Conservation (phyloP, 2,329 filamentous ascomycete genomes). For the Pseudopyrenochaeta lycopersici region DNA sequence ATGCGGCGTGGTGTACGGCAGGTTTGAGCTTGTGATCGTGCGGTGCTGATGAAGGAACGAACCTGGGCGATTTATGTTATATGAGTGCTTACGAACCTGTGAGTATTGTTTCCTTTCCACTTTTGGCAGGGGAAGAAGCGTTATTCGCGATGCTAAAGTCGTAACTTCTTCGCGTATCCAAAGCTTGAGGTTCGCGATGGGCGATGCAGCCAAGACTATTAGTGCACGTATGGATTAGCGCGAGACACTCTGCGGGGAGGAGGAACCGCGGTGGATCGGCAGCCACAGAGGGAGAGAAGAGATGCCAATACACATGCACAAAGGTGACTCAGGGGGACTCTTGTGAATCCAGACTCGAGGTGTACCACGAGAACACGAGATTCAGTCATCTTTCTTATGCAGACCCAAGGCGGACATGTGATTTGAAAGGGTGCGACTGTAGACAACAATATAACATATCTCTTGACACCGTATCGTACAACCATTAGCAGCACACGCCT, state of each 20-base stretch:
- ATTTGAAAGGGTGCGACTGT: too few species aligned
- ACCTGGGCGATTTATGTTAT: constrained; percentile 61
- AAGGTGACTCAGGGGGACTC: too few species aligned
- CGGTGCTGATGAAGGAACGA: constrained; percentile 38
- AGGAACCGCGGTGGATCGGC: constrained; percentile 15
- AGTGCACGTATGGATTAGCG: constrained; percentile 10
- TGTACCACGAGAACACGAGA: too few species aligned
- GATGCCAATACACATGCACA: too few species aligned
- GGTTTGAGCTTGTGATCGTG: constrained; percentile 23
- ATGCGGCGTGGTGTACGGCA: constrained; percentile 16
- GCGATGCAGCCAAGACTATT: constrained; percentile 18
- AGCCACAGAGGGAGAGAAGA: too few species aligned
- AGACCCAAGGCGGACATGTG: too few species aligned
- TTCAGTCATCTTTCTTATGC: too few species aligned
- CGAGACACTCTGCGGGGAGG: constrained; percentile 13
- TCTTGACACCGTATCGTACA: not conserved
- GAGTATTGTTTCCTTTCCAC: constrained; percentile 3
- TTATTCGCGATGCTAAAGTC: constrained; percentile 11
- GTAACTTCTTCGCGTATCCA: constrained; percentile 20
- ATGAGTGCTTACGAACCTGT: constrained; percentile 22
- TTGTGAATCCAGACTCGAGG: too few species aligned
- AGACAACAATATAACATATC: too few species aligned
- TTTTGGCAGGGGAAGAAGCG: constrained; percentile 6
- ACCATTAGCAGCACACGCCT: not conserved
- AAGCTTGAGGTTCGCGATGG: constrained; percentile 27